Evolutionary conservation across 352 stramenopile genomes (phyloP).

Genomic region (Phytophthora citricola): DNA sequence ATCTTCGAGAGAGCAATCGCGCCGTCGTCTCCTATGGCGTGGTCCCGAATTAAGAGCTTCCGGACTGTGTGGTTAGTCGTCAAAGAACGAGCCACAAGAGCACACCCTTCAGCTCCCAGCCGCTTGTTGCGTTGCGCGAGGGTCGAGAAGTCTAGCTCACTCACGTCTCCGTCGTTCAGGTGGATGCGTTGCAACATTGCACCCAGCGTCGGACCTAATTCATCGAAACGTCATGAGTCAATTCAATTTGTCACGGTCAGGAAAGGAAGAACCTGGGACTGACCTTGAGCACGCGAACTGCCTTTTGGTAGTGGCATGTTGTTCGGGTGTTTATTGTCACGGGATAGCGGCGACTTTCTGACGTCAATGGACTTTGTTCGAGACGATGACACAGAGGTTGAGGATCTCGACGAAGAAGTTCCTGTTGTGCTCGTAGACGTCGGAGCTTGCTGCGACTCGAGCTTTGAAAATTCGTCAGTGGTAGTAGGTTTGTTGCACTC

Average conservation of each 20-base stretch:
- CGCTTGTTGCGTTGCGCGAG: conserved; percentile 64
- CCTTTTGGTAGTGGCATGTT: conserved; percentile 15
- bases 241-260: conserved; percentile 3
- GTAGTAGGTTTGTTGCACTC: not conserved
- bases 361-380: conserved; percentile 5
- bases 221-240: conserved; percentile 3
- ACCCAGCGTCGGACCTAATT: conserved; percentile 60
- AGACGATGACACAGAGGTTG: not conserved
- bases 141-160: conserved; percentile 76
- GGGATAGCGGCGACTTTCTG: conserved; percentile 16
- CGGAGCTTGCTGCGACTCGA: conserved; percentile 10
- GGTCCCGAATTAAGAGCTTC: conserved; percentile 70
- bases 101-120: conserved; percentile 55
- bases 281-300: conserved; percentile 25
- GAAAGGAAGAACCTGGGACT: not conserved
- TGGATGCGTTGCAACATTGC: conserved; percentile 61
- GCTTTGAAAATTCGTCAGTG: conserved; percentile 12
- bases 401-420: conserved; percentile 23
- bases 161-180: conserved; percentile 67
- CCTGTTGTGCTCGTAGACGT: conserved; percentile 28
- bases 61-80: conserved; percentile 65
- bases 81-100: conserved; percentile 73
- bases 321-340: conserved; percentile 5
- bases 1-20: conserved; percentile 72
- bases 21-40: conserved; percentile 70